Evolutionary conservation across 192 early-diverging fungal genomes (phyloP), one percentile per base, ranked within the genome.

Genomic region (Backusella psychrophila): DNA sequence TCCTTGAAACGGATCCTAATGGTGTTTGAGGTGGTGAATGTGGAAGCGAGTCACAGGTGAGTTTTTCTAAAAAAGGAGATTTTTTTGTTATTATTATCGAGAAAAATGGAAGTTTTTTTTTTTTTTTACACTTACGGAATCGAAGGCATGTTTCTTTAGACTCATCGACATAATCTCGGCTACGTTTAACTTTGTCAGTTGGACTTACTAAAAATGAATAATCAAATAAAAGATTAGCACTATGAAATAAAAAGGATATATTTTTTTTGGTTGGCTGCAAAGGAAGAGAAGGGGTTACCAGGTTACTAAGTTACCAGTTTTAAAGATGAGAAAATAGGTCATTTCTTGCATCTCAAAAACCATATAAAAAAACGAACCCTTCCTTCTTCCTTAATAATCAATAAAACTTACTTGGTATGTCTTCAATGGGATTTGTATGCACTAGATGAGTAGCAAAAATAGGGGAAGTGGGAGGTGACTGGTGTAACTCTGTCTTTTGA

Each of bases 21-120:
- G 72, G 72, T 63, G 72, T 65, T 29, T 41, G 72, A 17, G 72
- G 72, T 39, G 72, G 72, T 4, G 72, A 74, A 11, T 74, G 52
- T 6, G 72, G 72, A 36, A 74, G 41, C 11, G 72, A 74, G 19
- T 74, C 53, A 65, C 72, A 56, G 4, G 53, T 74, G 35, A 63
- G 21, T 9, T 74, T 35, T 56, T 74, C 56, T 41, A 65, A 12
- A 39, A 65, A 65, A 23, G 12, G 21, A 46, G 14, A 8, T 9
- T 35, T 36, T 35, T 41, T n/a, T 8, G 19, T 38, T 38, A 12
- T 71, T 12, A 71, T 15, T 1, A 23, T 38, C 8, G 19, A 70
- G 69, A 41, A 36, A 70, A 36, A 19, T 53, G 6, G 17, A n/a
- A 23, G n/a, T 56, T 26, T 59, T 59, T 21, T 46, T 44, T 70